Conservation (phyloP, 73 alveolate species). For the Paraurostyla sp. region DNA sequence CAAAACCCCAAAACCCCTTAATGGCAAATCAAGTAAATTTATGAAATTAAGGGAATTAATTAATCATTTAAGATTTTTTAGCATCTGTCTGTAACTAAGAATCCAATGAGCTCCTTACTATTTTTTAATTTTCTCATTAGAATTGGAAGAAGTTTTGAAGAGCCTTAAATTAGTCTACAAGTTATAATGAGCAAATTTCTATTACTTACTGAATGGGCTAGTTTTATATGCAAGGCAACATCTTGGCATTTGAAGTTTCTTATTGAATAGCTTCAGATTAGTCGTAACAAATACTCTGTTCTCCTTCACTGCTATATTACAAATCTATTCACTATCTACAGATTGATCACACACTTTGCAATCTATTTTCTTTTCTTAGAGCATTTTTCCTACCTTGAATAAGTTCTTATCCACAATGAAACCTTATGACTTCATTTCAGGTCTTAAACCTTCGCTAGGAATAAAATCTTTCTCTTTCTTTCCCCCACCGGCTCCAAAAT, state of each 20-base stretch:
- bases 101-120: too few species aligned
- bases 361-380: conserved; percentile 39
- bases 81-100: too few species aligned
- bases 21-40: too few species aligned
- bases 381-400: conserved; percentile 32
- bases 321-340: neutral
- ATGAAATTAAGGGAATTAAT: too few species aligned
- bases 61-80: too few species aligned
- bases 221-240: conserved; percentile 23
- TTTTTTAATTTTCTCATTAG: neutral
- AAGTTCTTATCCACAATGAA: conserved; percentile 55
- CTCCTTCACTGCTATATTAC: neutral
- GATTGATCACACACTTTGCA: conserved; percentile 11
- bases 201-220: conserved; percentile 39
- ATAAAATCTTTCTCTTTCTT: conserved; percentile 35
- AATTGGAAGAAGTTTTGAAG: neutral
- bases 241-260: neutral
- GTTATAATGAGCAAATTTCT: neutral
- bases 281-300: conserved; percentile 42
- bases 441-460: conserved; percentile 16
- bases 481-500: neutral
- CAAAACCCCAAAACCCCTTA: too few species aligned
- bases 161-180: conserved; percentile 24
- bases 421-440: conserved; percentile 25
- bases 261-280: conserved; percentile 39